Conservation (phyloP, 176 grass and related monocot species). For the Typha latifolia region DNA sequence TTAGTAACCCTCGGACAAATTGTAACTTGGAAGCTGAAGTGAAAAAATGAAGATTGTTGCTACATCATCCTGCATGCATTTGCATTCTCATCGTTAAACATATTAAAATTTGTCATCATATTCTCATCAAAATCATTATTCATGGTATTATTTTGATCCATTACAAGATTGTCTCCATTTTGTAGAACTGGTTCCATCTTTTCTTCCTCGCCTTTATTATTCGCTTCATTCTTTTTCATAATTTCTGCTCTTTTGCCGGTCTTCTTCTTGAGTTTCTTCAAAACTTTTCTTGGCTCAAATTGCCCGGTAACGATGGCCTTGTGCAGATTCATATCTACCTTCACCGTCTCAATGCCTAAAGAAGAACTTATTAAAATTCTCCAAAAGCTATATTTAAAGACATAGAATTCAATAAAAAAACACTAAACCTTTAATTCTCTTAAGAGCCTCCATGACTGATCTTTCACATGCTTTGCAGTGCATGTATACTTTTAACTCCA, state of each 20-base stretch:
- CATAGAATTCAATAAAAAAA: background rate
- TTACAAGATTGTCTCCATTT: background rate
- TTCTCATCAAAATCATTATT: conserved; percentile 5
- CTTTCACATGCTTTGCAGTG: conserved; percentile 40
- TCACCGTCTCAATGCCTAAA: conserved; percentile 25
- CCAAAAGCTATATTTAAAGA: background rate
- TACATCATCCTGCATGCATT: conserved; percentile 34
- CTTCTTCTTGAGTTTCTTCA: conserved; percentile 35
- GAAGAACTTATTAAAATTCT: background rate
- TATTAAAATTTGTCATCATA: background rate
- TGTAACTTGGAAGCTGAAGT: background rate
- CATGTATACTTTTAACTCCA: conserved; percentile 42
- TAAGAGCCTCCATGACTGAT: conserved; percentile 17
- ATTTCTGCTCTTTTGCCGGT: conserved; percentile 29
- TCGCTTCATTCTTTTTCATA: conserved; percentile 1
- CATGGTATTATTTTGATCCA: background rate
- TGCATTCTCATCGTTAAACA: conserved; percentile 41
- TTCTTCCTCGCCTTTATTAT: background rate
- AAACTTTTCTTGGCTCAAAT: conserved; percentile 19
- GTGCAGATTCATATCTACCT: conserved; percentile 21
- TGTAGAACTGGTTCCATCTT: too few species aligned
- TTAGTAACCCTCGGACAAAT: too few species aligned
- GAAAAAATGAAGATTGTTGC: background rate
- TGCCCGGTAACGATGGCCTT: conserved; percentile 17
- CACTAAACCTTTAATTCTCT: conserved; percentile 27